Evolutionary conservation across 306 rosid species (phyloP), one percentile per base, ranked within the genome.

Genomic region (Cucurbita moschata): DNA sequence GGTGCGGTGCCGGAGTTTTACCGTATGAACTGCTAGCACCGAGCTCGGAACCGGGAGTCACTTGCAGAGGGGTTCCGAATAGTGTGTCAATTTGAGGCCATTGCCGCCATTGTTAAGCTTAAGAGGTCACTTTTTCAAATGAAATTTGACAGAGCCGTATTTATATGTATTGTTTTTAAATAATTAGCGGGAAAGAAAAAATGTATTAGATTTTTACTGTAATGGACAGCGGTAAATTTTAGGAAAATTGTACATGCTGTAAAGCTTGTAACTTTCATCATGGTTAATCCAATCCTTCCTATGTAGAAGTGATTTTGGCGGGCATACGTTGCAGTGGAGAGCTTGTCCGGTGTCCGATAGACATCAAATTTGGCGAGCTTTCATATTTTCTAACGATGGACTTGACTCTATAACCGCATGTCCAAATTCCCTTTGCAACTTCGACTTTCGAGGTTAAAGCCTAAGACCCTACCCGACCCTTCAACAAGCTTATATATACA

Each of bases 41-140:
- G n/a, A 89, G 91, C 78, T 94, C 99, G 4, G 89, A 81, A 67
- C 87, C 97, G n/a, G 99, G 99, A 5, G 89, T 91, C 60, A 94
- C 99, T 10, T 89, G 99, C 77, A 85, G 99, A 78, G 99, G 99
- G 23, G 89, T 94, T 40, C 99, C 99, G 15, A 94, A 94, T 43
- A 94, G 99, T 73, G 94, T 94, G 44, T 90, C 99, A 1, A 87
- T 86, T n/a, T 94, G 82, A 85, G 10, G 39, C 3, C 10, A 35
- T 37, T 61, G 47, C 21, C 68, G 68, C 68, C 23, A 65, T 42
- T 39, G 52, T 40, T 18, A 35, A 64, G 43, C 0, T 15, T 16
- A 12, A 38, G 49, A 60, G 68, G 67, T 6, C 67, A 14, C 12
- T 35, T 46, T 62, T 62, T 62, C 47, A 7, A n/a, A 64, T 40